phyloP scores from a whole-genome alignment of 23 red algal species.

The Gracilaria domingensis region DNA sequence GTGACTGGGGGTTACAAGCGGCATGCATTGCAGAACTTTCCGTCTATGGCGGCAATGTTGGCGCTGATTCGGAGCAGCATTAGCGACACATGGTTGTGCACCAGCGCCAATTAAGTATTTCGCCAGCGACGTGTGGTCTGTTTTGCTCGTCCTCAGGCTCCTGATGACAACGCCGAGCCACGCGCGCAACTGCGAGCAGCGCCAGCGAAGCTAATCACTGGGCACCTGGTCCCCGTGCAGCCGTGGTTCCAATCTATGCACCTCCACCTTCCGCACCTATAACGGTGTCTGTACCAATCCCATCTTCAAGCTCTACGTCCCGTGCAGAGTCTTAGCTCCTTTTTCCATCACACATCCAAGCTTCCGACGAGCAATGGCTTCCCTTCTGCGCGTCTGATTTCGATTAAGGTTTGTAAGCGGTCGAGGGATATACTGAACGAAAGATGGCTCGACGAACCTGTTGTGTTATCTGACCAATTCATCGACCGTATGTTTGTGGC shows the following conservation, averaged over 20 bases:
- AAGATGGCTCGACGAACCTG: conserved; percentile 50
- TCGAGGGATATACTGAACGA: conserved; percentile 15
- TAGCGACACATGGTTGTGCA: too few relatives aligned
- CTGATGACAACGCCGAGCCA: neutral
- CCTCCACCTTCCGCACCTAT: conserved; percentile 16
- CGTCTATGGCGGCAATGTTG: too few relatives aligned
- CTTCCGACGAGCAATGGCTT: conserved; percentile 10
- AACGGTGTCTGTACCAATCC: conserved; percentile 45
- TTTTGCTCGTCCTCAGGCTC: neutral
- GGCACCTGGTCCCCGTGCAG: neutral
- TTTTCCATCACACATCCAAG: conserved; percentile 10
- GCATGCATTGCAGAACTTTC: too few relatives aligned
- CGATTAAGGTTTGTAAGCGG: conserved; percentile 45
- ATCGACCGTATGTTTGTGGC: conserved; percentile 64
- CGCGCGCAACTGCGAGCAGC: too few relatives aligned
- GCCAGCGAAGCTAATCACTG: neutral
- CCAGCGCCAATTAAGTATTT: too few relatives aligned
- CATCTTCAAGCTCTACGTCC: neutral
- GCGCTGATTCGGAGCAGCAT: too few relatives aligned
- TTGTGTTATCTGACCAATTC: conserved; percentile 68
- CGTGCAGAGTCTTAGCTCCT: conserved; percentile 27
- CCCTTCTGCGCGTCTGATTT: conserved; percentile 62
- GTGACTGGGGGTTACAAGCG: too few relatives aligned
- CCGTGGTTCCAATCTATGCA: neutral
- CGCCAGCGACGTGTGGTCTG: too few relatives aligned